phyloP scores from a whole-genome alignment of 192 early-diverging fungal genomes.

The Coemansia biformis region DNA sequence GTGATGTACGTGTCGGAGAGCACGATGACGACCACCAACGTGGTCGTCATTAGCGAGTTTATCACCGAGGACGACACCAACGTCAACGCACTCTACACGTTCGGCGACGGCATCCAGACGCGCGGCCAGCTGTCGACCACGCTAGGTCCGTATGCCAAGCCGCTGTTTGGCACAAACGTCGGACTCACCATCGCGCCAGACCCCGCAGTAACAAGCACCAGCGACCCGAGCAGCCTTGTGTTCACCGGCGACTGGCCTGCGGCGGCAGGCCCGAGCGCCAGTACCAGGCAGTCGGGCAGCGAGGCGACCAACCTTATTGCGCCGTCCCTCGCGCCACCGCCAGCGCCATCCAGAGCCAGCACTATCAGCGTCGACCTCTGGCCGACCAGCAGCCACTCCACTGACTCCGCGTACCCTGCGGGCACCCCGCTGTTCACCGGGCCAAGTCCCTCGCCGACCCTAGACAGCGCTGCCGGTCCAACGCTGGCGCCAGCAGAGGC shows the following conservation, averaged over 20 bases:
- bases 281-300: slow-evolving; percentile 15
- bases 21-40: slow-evolving; percentile 27
- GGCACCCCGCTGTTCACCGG: slow-evolving; percentile 32
- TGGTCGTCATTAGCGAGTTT: slow-evolving; percentile 29
- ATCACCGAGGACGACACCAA: slow-evolving; percentile 32
- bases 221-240: neutral
- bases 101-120: slow-evolving; percentile 32
- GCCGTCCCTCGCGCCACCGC: slow-evolving; percentile 16
- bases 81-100: slow-evolving; percentile 26
- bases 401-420: slow-evolving; percentile 18
- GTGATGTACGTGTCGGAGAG: slow-evolving; percentile 40
- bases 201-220: slow-evolving; percentile 1
- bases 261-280: neutral
- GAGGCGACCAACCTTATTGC: slow-evolving; percentile 20
- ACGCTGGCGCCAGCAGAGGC: too few species aligned
- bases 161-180: slow-evolving; percentile 35
- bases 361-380: slow-evolving; percentile 7
- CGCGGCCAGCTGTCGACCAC: slow-evolving; percentile 21
- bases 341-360: neutral
- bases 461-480: neutral
- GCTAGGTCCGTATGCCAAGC: slow-evolving; percentile 29
- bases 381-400: slow-evolving; percentile 1
- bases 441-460: too few species aligned
- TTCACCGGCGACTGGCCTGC: slow-evolving; percentile 24
- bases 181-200: slow-evolving; percentile 30